Evolutionary conservation across 352 stramenopile genomes (phyloP).

Genomic region (Elongisporangium anandrum): DNA sequence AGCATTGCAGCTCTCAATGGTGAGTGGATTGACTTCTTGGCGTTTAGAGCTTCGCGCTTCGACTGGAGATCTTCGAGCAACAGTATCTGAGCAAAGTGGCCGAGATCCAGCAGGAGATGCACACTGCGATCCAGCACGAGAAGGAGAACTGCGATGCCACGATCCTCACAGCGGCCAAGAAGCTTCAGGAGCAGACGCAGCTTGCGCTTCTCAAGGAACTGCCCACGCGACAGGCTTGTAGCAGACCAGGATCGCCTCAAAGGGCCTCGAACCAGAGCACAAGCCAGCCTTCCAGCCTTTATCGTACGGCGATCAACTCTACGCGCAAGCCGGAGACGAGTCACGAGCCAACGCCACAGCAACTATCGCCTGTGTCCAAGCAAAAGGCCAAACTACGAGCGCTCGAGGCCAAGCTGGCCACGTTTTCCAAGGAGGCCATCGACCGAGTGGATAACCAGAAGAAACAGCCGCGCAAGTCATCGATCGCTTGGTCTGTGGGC

Average conservation of each 20-base stretch:
- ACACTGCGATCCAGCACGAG: constrained; percentile 37
- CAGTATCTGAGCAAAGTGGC: constrained; percentile 51
- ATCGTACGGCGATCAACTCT: not conserved
- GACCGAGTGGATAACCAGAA: constrained; percentile 23
- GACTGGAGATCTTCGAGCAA: constrained; percentile 57
- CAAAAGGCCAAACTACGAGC: constrained; percentile 51
- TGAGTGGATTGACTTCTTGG: not conserved
- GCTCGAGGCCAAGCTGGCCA: constrained; percentile 49
- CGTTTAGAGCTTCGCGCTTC: constrained; percentile 41
- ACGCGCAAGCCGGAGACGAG: not conserved
- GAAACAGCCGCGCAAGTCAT: not conserved
- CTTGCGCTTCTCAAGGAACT: constrained; percentile 17
- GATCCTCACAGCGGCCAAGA: constrained; percentile 35
- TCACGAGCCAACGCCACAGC: not conserved
- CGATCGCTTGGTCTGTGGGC: not conserved
- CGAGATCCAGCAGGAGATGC: constrained; percentile 51
- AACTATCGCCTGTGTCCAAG: constrained; percentile 35
- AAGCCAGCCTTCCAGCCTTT: not conserved
- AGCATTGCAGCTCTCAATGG: too few species aligned
- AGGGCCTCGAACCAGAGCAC: not conserved
- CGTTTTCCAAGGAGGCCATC: constrained; percentile 45
- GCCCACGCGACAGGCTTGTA: constrained; percentile 1
- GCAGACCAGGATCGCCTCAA: not conserved
- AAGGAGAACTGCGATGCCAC: constrained; percentile 28
- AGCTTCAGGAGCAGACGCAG: constrained; percentile 45